Evolutionary conservation across 2,329 filamentous ascomycete species (phyloP).

Genomic region (Microsporum canis): DNA sequence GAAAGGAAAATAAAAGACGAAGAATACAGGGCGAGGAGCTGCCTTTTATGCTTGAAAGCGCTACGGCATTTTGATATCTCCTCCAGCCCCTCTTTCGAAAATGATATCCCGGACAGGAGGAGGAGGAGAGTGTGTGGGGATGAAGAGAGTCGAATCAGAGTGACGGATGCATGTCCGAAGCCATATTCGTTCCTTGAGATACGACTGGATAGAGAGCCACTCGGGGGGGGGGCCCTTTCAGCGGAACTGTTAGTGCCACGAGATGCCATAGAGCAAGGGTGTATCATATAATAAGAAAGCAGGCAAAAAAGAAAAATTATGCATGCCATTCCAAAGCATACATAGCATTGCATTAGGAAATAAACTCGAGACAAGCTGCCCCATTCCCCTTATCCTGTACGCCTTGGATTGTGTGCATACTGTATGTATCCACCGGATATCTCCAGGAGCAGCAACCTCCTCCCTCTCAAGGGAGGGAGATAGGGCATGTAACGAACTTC

Average conservation of each 20-base stretch:
- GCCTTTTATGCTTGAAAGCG: conserved; percentile 8
- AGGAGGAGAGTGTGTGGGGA: neutral
- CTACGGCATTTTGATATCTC: neutral
- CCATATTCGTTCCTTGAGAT: neutral
- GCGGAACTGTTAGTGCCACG: neutral
- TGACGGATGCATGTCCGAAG: neutral
- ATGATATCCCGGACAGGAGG: neutral
- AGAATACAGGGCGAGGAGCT: conserved; percentile 1
- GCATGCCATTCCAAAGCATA: neutral
- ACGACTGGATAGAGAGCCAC: neutral
- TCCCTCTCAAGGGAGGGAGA: too few species aligned
- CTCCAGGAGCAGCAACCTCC: neutral
- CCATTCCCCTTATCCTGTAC: neutral
- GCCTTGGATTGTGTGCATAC: neutral
- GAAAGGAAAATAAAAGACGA: conserved; percentile 6
- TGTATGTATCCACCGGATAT: neutral
- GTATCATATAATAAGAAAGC: neutral
- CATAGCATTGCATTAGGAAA: neutral
- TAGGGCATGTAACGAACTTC: neutral
- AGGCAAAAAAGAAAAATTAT: neutral
- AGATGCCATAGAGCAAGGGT: conserved; percentile 3
- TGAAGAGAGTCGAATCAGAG: neutral
- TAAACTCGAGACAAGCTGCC: neutral
- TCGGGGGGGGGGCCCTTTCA: neutral
- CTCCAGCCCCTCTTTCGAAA: neutral